Conservation (phyloP, 177 flowering plant species). For the Vitis hybrid region DNA sequence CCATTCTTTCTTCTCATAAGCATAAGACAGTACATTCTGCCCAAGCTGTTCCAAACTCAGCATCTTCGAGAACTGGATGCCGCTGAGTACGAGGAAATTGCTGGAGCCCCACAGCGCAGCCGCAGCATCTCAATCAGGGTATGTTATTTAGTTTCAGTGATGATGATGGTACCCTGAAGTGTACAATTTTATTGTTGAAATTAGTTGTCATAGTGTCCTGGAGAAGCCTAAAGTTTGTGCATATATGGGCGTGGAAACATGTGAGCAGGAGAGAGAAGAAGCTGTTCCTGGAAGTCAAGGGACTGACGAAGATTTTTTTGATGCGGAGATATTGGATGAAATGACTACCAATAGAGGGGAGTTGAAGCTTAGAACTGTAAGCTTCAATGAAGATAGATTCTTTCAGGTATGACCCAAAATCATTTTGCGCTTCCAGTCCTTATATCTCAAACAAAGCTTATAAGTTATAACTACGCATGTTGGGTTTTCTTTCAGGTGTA, state of each 20-base stretch:
- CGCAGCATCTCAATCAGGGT: slow-evolving; percentile 32
- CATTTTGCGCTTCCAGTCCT: no score
- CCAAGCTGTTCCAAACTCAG: slow-evolving; percentile 44
- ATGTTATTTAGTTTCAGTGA: neutral
- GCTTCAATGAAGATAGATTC: slow-evolving; percentile 32
- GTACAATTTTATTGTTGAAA: no score
- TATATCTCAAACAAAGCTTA: no score
- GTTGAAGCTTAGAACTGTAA: slow-evolving; percentile 49
- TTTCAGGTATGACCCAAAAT: slow-evolving; percentile 11
- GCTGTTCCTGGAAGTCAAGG: slow-evolving; percentile 10
- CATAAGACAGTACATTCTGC: slow-evolving; percentile 53
- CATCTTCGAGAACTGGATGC: slow-evolving; percentile 63
- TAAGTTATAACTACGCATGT: no score
- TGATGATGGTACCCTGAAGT: no score
- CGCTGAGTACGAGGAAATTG: slow-evolving; percentile 62
- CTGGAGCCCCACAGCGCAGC: slow-evolving; percentile 28
- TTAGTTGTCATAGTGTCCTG: no score
- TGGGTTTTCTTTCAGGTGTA: slow-evolving; percentile 8
- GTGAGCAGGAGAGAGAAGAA: slow-evolving; percentile 35
- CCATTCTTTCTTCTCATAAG: slow-evolving; percentile 63
- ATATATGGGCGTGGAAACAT: neutral
- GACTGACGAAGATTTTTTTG: slow-evolving; percentile 24
- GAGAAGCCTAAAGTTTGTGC: neutral
- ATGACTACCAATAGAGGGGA: slow-evolving; percentile 69
- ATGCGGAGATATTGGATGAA: slow-evolving; percentile 59